Base-by-base conservation (phyloP, 2,329 filamentous ascomycete genomes). In the Hypomyces rosellus region DNA sequence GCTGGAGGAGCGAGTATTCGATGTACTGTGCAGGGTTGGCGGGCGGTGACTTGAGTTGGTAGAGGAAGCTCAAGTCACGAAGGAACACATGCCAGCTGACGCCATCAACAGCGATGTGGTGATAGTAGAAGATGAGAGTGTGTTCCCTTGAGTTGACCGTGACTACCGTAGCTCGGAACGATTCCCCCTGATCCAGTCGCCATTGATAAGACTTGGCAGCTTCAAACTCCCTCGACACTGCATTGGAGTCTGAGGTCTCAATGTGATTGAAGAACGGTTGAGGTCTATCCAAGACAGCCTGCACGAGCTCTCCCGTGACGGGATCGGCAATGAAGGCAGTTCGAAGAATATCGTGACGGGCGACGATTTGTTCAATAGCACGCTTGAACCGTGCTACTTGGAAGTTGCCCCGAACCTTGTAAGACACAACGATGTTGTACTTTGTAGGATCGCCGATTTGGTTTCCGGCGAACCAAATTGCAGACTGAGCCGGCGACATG, bases 21-120 rank as follows among this genome's bases (percentile, higher is more conserved):
- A 34, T 20, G 51, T 33, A 38, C 34, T 51, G 18, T 14, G 36
- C 16, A n/a, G 14, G 51, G 48, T 18, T 43, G 37, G 25, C 38
- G 18, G 7, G 48, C 48, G 34, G 37, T 49, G 18, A 43, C 44
- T 52, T 39, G n/a, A 63, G 60, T n/a, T 62, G 61, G 59, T 78
- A 79, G 0, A 59, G 65, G 43, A 62, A 67, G 25, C 73, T 63
- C 18, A 79, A 54, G 41, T 80, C 74, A 1, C 55, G 40, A 16
- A 76, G 54, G 36, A 80, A 61, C 5, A 77, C 54, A 20, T 71
- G 57, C 14, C 69, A 69, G 45, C 74, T 74, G 38, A 71, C 55
- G 1, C 72, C 74, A 53, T 81, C 77, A 65, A 80, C 69, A 37
- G 67, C 63, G 34, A 80, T 77, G 56, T 78, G 75, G 52, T 80